These are phyloP conservation scores for Allium cepa DNA, from an alignment of 106 monocot species.

Conservation along the genomic window DNA sequence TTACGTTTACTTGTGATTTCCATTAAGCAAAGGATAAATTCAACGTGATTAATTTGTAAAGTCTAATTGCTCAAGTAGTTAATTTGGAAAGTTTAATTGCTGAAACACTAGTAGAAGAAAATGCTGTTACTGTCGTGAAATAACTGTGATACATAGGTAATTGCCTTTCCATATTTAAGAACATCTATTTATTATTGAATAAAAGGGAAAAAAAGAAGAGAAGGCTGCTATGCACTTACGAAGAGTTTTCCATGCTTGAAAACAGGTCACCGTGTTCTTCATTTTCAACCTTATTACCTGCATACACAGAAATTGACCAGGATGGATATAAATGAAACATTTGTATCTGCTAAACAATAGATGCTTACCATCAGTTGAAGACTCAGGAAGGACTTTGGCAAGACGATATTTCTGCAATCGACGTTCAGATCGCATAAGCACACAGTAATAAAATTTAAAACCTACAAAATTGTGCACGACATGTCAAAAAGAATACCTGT, in stretches of 20 bases:
- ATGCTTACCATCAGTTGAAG: constrained; percentile 72
- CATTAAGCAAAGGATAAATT: too few relatives aligned
- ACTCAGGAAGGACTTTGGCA: constrained; percentile 85
- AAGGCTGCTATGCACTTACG: constrained; percentile 44
- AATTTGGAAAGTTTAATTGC: too few relatives aligned
- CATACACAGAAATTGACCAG: neutral
- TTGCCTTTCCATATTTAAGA: too few relatives aligned
- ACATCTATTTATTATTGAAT: too few relatives aligned
- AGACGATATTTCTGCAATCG: constrained; percentile 84
- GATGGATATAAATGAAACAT: neutral
- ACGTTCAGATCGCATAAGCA: constrained; percentile 22
- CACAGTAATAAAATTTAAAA: constrained; percentile 37
- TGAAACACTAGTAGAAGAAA: too few relatives aligned
- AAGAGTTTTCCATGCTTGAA: constrained; percentile 65
- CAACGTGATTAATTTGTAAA: too few relatives aligned
- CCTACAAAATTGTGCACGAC: constrained; percentile 3
- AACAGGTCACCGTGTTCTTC: constrained; percentile 49
- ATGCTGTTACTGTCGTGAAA: too few relatives aligned
- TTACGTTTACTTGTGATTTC: too few relatives aligned
- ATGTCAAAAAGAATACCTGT: constrained; percentile 43
- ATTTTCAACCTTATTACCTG: constrained; percentile 62
- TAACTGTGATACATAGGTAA: too few relatives aligned
- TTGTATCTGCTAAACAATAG: neutral
- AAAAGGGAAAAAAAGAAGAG: too few relatives aligned
- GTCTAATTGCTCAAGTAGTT: too few relatives aligned